Percentiles rank a stretch among this genome's conserved stretches.
phyloP scores from a whole-genome alignment of 2,329 filamentous ascomycete genomes.

The Colletotrichum lindemuthianum region DNA sequence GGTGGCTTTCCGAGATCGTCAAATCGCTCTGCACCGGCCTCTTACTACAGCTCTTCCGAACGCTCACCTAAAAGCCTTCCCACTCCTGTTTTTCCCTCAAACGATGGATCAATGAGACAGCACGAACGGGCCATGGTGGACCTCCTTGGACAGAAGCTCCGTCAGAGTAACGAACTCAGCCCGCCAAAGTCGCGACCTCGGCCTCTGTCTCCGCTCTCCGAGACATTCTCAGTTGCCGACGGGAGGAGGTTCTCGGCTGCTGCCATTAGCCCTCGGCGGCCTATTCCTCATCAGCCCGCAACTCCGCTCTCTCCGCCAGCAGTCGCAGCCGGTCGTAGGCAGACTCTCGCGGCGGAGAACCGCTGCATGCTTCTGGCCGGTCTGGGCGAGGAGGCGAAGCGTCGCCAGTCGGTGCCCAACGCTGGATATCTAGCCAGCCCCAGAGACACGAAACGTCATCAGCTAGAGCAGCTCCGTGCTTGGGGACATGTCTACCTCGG shows the following conservation, averaged over 20 bases:
- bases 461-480: slow-evolving; percentile 48
- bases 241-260: slow-evolving; percentile 21
- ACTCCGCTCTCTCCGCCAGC: slow-evolving; percentile 31
- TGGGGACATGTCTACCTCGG: slow-evolving; percentile 55
- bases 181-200: slow-evolving; percentile 29
- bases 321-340: slow-evolving; percentile 37
- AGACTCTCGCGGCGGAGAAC: slow-evolving; percentile 44
- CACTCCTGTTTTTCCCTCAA: slow-evolving; percentile 47
- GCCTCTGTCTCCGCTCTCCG: slow-evolving; percentile 32
- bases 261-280: slow-evolving; percentile 23
- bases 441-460: slow-evolving; percentile 24
- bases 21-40: slow-evolving; percentile 11
- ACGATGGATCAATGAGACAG: slow-evolving; percentile 47
- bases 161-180: slow-evolving; percentile 32
- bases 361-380: slow-evolving; percentile 45
- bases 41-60: slow-evolving; percentile 41
- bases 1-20: slow-evolving; percentile 37
- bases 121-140: slow-evolving; percentile 49
- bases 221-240: slow-evolving; percentile 5
- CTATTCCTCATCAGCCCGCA: slow-evolving; percentile 34
- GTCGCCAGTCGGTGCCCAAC: slow-evolving; percentile 41
- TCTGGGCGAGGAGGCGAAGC: slow-evolving; percentile 37
- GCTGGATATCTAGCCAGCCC: slow-evolving; percentile 17
- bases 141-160: slow-evolving; percentile 44
- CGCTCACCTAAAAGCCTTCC: slow-evolving; percentile 45